phyloP scores from a whole-genome alignment of 768 basidiomycete species.

The Roridomyces roridus region DNA sequence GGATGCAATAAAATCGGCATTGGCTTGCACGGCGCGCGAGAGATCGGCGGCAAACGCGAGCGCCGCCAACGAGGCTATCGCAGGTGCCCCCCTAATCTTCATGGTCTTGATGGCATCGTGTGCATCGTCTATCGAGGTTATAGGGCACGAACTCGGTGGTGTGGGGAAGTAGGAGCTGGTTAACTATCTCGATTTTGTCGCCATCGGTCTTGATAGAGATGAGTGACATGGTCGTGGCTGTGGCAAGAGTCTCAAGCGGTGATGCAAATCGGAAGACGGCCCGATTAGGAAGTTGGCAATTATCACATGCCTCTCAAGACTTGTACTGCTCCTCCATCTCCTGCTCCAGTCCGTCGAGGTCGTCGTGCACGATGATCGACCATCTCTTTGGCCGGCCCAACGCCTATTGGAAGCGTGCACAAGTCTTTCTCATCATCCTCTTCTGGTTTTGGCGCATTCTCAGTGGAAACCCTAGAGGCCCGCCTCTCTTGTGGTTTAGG shows the following conservation, averaged over 20 bases:
- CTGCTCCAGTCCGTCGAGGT: no score
- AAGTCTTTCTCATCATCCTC: constrained; percentile 88
- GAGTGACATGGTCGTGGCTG: constrained; percentile 7
- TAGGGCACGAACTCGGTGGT: constrained; percentile 65
- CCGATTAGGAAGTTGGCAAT: no score
- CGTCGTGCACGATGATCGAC: constrained; percentile 82
- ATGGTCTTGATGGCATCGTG: constrained; percentile 95
- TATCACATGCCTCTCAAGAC: no score
- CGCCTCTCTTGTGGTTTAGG: constrained; percentile 70
- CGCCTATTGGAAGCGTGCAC: constrained; percentile 88
- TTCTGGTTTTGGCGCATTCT: constrained; percentile 91
- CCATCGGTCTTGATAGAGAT: constrained; percentile 18
- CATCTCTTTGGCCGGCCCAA: constrained; percentile 88
- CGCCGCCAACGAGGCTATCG: constrained; percentile 91
- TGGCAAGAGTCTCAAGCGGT: neutral
- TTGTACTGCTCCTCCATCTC: no score
- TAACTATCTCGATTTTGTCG: constrained; percentile 74
- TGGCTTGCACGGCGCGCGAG: constrained; percentile 52
- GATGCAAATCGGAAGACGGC: neutral
- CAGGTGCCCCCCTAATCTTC: constrained; percentile 94
- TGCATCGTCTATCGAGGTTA: constrained; percentile 81
- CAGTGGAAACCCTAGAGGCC: constrained; percentile 66
- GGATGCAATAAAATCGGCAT: constrained; percentile 64
- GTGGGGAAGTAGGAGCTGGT: constrained; percentile 89
- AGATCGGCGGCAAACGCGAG: constrained; percentile 76